Conservation (phyloP, 1,284 basidiomycete species). For the Ganoderma meredithae region DNA sequence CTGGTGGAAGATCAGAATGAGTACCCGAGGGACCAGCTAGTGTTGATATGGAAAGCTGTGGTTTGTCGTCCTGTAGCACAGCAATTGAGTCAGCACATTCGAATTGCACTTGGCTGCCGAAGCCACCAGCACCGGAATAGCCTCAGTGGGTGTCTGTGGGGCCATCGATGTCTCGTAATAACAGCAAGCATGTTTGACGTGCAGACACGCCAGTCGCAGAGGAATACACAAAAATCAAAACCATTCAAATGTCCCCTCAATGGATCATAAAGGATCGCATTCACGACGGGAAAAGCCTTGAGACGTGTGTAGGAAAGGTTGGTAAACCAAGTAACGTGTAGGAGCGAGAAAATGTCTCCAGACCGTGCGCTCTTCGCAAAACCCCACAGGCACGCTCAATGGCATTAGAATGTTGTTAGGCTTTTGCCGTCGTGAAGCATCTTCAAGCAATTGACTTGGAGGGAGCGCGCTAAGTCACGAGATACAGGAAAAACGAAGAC, state of each 20-base stretch:
- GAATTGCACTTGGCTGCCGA: background rate
- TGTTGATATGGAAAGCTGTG: constrained; percentile 16
- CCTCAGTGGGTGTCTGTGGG: no score
- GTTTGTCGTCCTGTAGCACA: constrained; percentile 32
- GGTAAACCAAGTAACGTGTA: background rate
- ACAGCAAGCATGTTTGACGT: no score
- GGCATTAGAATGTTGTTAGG: background rate
- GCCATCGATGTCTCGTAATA: no score
- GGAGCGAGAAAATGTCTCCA: background rate
- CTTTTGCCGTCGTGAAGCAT: background rate
- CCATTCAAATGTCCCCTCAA: no score
- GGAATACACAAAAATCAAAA: no score
- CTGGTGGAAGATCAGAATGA: constrained; percentile 34
- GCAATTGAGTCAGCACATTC: background rate
- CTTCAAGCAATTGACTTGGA: background rate
- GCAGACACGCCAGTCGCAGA: no score
- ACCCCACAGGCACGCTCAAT: background rate
- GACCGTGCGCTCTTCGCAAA: background rate
- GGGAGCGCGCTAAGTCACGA: background rate
- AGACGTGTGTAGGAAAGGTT: background rate
- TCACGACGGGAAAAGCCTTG: background rate
- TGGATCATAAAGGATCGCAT: background rate
- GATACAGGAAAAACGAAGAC: background rate
- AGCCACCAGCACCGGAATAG: background rate
- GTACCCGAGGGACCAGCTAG: constrained; percentile 10